These are phyloP conservation scores for Petunia axillaris DNA, from an alignment of 257 asterid genomes.

Conservation along the genomic window DNA sequence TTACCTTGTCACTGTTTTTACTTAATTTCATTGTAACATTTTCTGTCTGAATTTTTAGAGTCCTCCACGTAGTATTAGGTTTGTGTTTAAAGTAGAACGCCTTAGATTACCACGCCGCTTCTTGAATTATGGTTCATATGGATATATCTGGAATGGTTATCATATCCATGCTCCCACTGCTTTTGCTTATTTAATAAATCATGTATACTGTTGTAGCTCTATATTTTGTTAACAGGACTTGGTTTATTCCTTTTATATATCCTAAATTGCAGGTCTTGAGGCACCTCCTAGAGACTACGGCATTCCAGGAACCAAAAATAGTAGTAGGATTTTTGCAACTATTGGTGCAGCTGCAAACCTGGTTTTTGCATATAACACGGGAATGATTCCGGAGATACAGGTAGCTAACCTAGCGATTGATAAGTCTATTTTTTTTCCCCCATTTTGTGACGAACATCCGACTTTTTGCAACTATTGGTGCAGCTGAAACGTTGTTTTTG, in stretches of 20 bases:
- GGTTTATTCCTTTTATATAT: not conserved
- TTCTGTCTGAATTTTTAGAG: not conserved
- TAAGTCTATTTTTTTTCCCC: not conserved
- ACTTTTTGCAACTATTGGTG: too few relatives aligned
- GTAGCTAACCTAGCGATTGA: slow-evolving; percentile 33
- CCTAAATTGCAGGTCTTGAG: slow-evolving; percentile 39
- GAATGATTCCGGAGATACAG: slow-evolving; percentile 98
- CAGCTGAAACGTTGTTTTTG: too few relatives aligned
- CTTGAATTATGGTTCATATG: not conserved
- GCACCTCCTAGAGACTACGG: slow-evolving; percentile 62
- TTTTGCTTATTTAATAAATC: not conserved
- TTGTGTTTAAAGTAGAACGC: not conserved
- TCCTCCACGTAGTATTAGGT: not conserved
- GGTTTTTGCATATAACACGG: slow-evolving; percentile 90
- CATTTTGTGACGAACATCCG: too few relatives aligned
- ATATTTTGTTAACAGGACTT: not conserved
- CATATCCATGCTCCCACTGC: not conserved
- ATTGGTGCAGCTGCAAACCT: slow-evolving; percentile 88
- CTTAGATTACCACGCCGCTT: not conserved
- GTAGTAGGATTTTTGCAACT: slow-evolving; percentile 58
- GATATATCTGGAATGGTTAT: not conserved
- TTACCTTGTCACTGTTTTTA: too few relatives aligned
- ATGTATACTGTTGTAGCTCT: not conserved
- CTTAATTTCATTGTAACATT: not conserved
- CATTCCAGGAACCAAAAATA: slow-evolving; percentile 54